These are phyloP conservation scores for Fusarium succisae DNA, from an alignment of 2,329 filamentous ascomycete genomes.

Conservation along the genomic window DNA sequence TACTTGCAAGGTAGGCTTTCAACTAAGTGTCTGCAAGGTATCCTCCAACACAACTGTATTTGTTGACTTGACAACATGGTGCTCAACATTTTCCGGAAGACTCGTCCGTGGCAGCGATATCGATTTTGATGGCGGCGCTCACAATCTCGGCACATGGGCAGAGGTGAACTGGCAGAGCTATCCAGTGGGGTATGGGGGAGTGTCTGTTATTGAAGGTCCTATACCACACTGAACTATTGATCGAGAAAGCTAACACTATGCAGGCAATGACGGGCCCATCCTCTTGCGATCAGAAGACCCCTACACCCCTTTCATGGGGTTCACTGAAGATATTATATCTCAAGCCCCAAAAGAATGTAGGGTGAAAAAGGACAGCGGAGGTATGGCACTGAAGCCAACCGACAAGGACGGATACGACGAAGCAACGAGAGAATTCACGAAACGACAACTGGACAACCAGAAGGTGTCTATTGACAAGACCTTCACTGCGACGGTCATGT, in stretches of 20 bases:
- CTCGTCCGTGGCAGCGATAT: slow-evolving; percentile 24
- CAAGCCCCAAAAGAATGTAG: slow-evolving; percentile 19
- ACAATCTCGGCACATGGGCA: slow-evolving; percentile 35
- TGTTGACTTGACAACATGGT: slow-evolving; percentile 18
- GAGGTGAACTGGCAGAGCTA: slow-evolving; percentile 32
- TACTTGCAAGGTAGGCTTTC: rapidly evolving
- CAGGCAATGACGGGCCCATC: slow-evolving; percentile 31
- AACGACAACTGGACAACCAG: not conserved
- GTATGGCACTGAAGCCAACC: slow-evolving; percentile 24
- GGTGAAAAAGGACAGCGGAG: slow-evolving; percentile 15
- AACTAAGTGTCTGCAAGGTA: slow-evolving; percentile 2
- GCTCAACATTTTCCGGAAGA: slow-evolving; percentile 26
- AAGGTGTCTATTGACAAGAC: slow-evolving; percentile 26
- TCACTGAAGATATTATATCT: slow-evolving; percentile 13
- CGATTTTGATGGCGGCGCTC: slow-evolving; percentile 19
- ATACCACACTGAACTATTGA: no score
- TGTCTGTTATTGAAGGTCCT: slow-evolving; percentile 35
- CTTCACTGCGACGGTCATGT: slow-evolving; percentile 25
- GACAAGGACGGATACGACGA: slow-evolving; percentile 30
- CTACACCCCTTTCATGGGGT: slow-evolving; percentile 15
- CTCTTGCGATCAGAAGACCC: slow-evolving; percentile 22
- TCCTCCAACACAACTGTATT: slow-evolving; percentile 29
- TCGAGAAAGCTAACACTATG: not conserved
- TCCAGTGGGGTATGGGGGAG: slow-evolving; percentile 20
- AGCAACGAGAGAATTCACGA: slow-evolving; percentile 19